Conservation (phyloP, 495 filamentous ascomycete genomes). For the Penicillium canescens region DNA sequence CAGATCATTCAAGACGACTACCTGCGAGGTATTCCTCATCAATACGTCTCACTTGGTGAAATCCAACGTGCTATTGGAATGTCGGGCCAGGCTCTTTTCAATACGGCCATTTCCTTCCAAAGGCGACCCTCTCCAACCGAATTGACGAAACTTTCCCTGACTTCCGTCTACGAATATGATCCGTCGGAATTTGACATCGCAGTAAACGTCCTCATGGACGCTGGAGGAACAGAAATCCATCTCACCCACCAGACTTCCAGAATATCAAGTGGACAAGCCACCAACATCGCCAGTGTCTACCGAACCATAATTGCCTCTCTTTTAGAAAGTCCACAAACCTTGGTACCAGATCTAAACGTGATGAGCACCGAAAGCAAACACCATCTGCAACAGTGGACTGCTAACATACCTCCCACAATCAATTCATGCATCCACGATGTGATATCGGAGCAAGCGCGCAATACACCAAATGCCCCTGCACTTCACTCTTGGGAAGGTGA, state of each 20-base stretch:
- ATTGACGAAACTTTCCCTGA: neutral
- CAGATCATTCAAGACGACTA: slow-evolving; percentile 33
- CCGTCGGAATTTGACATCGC: neutral
- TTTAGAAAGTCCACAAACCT: neutral
- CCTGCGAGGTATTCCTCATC: slow-evolving; percentile 30
- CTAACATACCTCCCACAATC: neutral
- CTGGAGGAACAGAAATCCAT: neutral
- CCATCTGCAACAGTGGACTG: neutral
- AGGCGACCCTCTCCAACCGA: neutral
- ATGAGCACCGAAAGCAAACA: neutral
- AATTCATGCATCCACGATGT: neutral
- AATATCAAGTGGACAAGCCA: neutral
- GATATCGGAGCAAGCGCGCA: neutral
- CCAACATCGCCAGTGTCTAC: neutral
- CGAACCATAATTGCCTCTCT: neutral
- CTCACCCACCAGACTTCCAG: neutral
- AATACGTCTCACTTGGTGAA: slow-evolving; percentile 34
- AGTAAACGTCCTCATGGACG: neutral
- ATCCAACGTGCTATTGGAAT: slow-evolving; percentile 42
- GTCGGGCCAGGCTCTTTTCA: slow-evolving; percentile 38
- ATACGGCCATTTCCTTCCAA: slow-evolving; percentile 34
- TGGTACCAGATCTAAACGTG: neutral
- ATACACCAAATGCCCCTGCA: neutral
- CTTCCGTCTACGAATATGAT: neutral
- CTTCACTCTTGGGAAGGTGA: neutral